Percentiles rank a stretch among this genome's conserved stretches.
Conservation (phyloP, 345 rosid species). For the Viola odorata region DNA sequence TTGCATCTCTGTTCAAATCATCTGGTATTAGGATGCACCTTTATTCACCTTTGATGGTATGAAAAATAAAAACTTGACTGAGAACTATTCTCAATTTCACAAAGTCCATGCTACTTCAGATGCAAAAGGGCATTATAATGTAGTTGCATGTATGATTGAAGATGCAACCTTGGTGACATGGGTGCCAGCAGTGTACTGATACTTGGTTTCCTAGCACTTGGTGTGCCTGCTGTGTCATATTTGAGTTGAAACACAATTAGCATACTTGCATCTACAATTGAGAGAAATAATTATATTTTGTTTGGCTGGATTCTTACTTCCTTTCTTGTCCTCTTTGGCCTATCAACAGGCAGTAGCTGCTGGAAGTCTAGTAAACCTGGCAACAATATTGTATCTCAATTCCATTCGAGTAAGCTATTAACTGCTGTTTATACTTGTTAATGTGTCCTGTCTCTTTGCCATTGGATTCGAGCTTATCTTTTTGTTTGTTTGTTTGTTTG, state of each 20-base stretch:
- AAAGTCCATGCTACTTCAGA: too few relatives aligned
- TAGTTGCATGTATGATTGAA: background rate
- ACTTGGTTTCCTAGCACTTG: background rate
- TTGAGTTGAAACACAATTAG: background rate
- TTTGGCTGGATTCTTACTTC: background rate
- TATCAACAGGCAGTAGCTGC: constrained; percentile 83
- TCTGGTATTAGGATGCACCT: too few relatives aligned
- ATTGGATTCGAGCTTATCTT: background rate
- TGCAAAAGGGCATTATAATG: background rate
- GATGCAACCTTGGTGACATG: background rate
- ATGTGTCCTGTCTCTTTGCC: constrained; percentile 2
- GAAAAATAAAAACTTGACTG: too few relatives aligned
- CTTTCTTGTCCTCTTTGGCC: constrained; percentile 10
- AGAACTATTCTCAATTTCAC: too few relatives aligned
- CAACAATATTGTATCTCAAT: constrained; percentile 81
- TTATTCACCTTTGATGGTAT: too few relatives aligned
- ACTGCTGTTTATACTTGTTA: background rate
- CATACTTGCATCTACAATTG: too few relatives aligned
- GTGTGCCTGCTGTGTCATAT: too few relatives aligned
- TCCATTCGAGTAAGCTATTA: constrained; percentile 64
- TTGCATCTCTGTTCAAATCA: too few relatives aligned
- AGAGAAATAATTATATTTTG: too few relatives aligned
- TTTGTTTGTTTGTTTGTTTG: constrained; percentile 12
- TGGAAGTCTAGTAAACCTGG: constrained; percentile 90
- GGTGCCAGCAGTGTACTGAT: too few relatives aligned